Percentiles rank a stretch among this genome's conserved stretches.
phyloP scores from a whole-genome alignment of 208 protist genomes.

The Naegleria fowleri region DNA sequence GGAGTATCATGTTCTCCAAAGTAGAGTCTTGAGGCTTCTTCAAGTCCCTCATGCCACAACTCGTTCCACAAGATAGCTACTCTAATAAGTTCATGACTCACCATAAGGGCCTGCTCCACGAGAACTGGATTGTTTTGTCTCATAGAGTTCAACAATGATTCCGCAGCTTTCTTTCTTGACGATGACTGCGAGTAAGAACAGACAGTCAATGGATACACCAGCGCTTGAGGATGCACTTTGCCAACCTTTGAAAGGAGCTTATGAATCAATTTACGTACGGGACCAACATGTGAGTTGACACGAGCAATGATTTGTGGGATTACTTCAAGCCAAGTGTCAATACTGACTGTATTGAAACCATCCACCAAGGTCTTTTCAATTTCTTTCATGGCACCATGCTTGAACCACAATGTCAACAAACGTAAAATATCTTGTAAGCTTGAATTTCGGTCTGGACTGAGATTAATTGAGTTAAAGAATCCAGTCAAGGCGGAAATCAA shows the following conservation, averaged over 20 bases:
- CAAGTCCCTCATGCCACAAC: conserved; percentile 86
- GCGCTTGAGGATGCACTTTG: conserved; percentile 93
- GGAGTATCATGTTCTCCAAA: conserved; percentile 86
- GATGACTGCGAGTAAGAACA: conserved; percentile 63
- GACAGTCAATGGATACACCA: conserved; percentile 98
- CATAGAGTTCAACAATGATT: conserved; percentile 1
- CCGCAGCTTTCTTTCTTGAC: not conserved
- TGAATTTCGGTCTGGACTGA: conserved; percentile 48
- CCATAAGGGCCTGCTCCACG: conserved; percentile 88
- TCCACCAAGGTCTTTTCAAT: conserved; percentile 59
- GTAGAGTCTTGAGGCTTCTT: conserved; percentile 88
- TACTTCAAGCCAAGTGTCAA: conserved; percentile 98
- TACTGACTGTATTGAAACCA: conserved; percentile 77
- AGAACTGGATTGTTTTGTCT: conserved; percentile 45
- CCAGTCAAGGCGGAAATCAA: conserved; percentile 75
- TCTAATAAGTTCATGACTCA: conserved; percentile 93
- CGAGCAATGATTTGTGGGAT: conserved; percentile 98
- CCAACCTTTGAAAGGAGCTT: conserved; percentile 85
- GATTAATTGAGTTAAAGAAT: conserved; percentile 92
- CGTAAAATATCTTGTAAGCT: conserved; percentile 93
- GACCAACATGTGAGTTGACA: conserved; percentile 78
- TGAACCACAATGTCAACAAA: conserved; percentile 97
- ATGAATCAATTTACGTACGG: conserved; percentile 82
- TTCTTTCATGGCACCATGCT: conserved; percentile 64
- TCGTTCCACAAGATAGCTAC: conserved; percentile 95